These are phyloP conservation scores for Naganishia onofrii DNA, from an alignment of 768 basidiomycete species.

Conservation along the genomic window DNA sequence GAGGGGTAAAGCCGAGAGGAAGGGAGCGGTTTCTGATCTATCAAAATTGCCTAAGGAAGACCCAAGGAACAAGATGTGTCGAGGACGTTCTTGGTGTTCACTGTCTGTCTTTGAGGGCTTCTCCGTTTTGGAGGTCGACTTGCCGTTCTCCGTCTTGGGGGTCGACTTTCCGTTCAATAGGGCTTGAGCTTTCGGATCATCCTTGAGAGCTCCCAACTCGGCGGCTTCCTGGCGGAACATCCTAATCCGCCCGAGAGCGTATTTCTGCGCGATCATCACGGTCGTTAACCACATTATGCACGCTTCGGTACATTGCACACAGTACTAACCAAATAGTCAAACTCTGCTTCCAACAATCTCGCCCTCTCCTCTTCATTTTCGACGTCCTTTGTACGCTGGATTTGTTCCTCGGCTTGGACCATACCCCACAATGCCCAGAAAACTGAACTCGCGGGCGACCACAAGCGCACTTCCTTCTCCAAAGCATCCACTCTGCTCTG, in stretches of 20 bases:
- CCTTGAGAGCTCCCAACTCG: slow-evolving; percentile 41
- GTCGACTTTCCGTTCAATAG: slow-evolving; percentile 2
- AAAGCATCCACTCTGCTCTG: slow-evolving; percentile 56
- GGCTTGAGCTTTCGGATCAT: slow-evolving; percentile 7
- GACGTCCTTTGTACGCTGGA: slow-evolving; percentile 27
- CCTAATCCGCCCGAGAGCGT: slow-evolving; percentile 58
- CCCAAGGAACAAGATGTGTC: slow-evolving; percentile 87
- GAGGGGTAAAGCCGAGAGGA: slow-evolving; percentile 75
- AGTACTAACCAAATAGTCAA: slow-evolving; percentile 69
- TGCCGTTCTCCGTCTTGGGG: background rate
- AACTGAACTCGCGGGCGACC: slow-evolving; percentile 86
- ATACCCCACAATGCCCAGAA: slow-evolving; percentile 96
- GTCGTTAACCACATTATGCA: background rate
- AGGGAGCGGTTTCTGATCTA: slow-evolving; percentile 65
- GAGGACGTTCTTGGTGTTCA: slow-evolving; percentile 51
- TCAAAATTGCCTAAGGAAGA: slow-evolving; percentile 88
- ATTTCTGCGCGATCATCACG: slow-evolving; percentile 53
- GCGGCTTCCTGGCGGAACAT: slow-evolving; percentile 54
- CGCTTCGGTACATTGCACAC: background rate
- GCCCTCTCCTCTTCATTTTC: slow-evolving; percentile 49
- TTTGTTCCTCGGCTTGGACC: slow-evolving; percentile 65
- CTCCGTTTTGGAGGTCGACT: background rate
- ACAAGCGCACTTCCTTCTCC: slow-evolving; percentile 74
- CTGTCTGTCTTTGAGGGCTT: background rate
- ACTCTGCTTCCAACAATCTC: slow-evolving; percentile 51